Base-by-base conservation (phyloP, 192 early-diverging fungal species). In the Thoreauomyces humboldtii region DNA sequence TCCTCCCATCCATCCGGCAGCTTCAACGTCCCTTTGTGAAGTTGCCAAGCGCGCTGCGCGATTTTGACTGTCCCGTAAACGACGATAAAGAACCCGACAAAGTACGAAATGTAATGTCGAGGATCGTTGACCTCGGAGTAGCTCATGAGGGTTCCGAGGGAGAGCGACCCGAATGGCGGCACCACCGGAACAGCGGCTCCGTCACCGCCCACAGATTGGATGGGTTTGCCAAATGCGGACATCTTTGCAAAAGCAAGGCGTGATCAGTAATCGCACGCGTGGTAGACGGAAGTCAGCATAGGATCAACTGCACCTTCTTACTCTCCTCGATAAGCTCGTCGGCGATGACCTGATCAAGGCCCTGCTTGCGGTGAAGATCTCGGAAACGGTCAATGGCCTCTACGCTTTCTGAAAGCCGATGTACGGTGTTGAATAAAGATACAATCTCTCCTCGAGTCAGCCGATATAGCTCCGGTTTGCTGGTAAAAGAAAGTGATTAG, bases 371-470 rank as follows among this genome's bases (percentile, higher is more conserved):
- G 27, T 57, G 17, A 48, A 68, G 6, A 15, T 12, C n/a, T 63
- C 76, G 80, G 77, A 98, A 98, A 44, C 81, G 55, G 56, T 90
- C 86, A 19, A 98, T 87, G 7, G 88, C 88, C 9, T 81, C 74
- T 15, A 98, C 69, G 63, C 88, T 91, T 64, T 92, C 86, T 14
- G 94, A 95, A 43, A 96, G 78, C 62, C 93, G 87, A 71, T 89
- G 82, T 61, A 95, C 88, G 7, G 92, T 90, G 57, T 95, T 98
- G 41, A 98, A 80, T 14, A 98, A 74, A 0, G 96, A 85, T 7
- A 98, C 94, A 27, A 98, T 83, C 73, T 98, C 96, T n/a, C 79
- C 72, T 14, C 90, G 81, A 17, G 83, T 75, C 24, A 94, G 69
- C 4, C 84, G 47, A 28, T 76, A 79, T 2, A 79, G 77, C 5